phyloP scores from a whole-genome alignment of 2,329 filamentous ascomycete genomes.

The Tolypocladium amazonense region DNA sequence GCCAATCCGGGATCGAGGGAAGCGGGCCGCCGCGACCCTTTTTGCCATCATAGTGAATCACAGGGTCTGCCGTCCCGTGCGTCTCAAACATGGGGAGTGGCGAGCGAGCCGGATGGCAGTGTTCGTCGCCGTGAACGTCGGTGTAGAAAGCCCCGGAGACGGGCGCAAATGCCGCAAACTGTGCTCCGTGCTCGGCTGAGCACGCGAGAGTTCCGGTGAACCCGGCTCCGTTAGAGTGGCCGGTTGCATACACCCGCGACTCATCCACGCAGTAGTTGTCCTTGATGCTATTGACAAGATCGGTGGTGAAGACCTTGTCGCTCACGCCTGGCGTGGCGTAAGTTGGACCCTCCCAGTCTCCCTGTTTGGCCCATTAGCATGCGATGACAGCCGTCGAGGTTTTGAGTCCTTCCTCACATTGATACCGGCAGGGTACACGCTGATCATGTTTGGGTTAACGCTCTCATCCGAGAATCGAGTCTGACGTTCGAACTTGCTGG shows the following conservation, averaged over 20 bases:
- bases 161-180: constrained; percentile 30
- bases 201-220: constrained; percentile 32
- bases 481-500: constrained; percentile 19
- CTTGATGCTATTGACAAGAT: constrained; percentile 29
- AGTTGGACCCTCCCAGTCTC: constrained; percentile 28
- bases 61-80: constrained; percentile 36
- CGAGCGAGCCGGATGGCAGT: constrained; percentile 27
- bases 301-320: constrained; percentile 32
- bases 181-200: constrained; percentile 19
- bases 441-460: constrained; percentile 25
- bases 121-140: constrained; percentile 13
- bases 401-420: constrained; percentile 12
- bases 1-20: constrained; percentile 30
- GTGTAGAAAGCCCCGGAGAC: constrained; percentile 32
- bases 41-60: constrained; percentile 33
- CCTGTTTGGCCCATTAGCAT: constrained; percentile 8
- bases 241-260: constrained; percentile 29
- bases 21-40: constrained; percentile 27
- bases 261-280: constrained; percentile 27
- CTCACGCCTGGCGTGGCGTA: constrained; percentile 19
- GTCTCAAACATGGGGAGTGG: constrained; percentile 36
- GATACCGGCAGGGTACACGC: constrained; percentile 35
- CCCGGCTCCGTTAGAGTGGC: constrained; percentile 33
- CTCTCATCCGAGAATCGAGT: constrained; percentile 24
- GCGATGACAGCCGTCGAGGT: not conserved